Evolutionary conservation across 2,329 filamentous ascomycete genomes (phyloP), one percentile per base, ranked within the genome.

Genomic region (Sarocladium brachiariae): DNA sequence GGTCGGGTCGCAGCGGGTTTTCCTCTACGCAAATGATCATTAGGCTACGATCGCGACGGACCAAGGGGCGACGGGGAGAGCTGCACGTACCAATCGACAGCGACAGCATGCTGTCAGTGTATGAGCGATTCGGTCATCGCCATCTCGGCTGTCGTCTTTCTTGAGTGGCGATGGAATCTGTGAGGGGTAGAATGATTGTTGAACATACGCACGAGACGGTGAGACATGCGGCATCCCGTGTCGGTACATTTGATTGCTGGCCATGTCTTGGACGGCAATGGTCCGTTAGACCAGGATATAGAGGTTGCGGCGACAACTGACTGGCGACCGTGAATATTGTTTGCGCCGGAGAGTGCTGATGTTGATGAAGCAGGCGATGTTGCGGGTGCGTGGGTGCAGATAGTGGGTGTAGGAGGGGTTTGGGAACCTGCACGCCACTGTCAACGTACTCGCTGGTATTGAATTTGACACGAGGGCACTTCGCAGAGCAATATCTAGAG

Each of bases 1-100:
- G 13, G 87, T 88, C 3, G 93, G 88, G 69, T 97, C 93, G 73
- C 93, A 99, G 74, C 90, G 80, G 33, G 92, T 97, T 76, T 99
- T 99, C 61, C 92, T 84, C 91, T 95, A 63, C 30, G 49, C 16
- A 34, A 37, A n/a, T 3, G 34, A 11, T 2, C 25, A 11, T 33
- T 18, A 35, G 37, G 41, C 30, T 19, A 34, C 23, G 41, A 25
- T 23, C 34, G 27, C 7, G 27, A 30, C 7, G 46, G n/a, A 23
- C 13, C 11, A 37, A 27, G 23, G 16, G 30, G n/a, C n/a, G n/a
- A 18, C 50, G 19, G 47, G 54, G 24, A 37, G 35, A 14, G 14
- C 14, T 35, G 19, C 58, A 67, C 75, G 65, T 71, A 89, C 87
- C 75, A 87, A 84, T 65, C 87, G 80, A 68, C 87, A 92, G 55